Conservation (phyloP, 345 rosid genomes). For the Triadica sebifera region DNA sequence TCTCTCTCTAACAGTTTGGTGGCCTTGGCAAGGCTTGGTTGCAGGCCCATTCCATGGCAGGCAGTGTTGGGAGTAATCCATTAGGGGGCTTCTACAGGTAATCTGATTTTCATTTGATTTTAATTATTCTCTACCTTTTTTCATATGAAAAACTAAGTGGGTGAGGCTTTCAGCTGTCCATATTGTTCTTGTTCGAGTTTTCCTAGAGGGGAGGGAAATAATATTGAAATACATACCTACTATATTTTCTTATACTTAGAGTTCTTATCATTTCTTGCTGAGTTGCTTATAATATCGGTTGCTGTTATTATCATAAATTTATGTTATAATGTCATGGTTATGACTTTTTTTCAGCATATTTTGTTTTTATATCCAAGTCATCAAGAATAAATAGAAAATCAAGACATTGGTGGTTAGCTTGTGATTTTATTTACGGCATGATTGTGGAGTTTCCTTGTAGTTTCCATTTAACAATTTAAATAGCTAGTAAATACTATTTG, state of each 20-base stretch:
- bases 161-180: neutral
- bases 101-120: constrained; percentile 8
- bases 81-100: constrained; percentile 92
- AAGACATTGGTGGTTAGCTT: neutral
- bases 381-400: neutral
- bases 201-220: neutral
- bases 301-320: neutral
- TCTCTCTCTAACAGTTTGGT: constrained; percentile 91
- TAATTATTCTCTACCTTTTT: constrained; percentile 8
- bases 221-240: neutral
- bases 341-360: too few relatives aligned
- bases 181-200: neutral
- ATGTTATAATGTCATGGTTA: neutral
- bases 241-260: neutral
- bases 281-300: neutral
- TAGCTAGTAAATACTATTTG: neutral
- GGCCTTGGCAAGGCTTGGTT: constrained; percentile 82
- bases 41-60: constrained; percentile 70
- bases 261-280: neutral
- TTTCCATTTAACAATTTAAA: neutral
- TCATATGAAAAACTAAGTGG: neutral
- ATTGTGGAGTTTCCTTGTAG: neutral
- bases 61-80: constrained; percentile 87
- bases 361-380: too few relatives aligned
- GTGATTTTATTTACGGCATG: neutral